Conservation (phyloP, 78 protist species). For the Pigoraptor vietnamica region DNA sequence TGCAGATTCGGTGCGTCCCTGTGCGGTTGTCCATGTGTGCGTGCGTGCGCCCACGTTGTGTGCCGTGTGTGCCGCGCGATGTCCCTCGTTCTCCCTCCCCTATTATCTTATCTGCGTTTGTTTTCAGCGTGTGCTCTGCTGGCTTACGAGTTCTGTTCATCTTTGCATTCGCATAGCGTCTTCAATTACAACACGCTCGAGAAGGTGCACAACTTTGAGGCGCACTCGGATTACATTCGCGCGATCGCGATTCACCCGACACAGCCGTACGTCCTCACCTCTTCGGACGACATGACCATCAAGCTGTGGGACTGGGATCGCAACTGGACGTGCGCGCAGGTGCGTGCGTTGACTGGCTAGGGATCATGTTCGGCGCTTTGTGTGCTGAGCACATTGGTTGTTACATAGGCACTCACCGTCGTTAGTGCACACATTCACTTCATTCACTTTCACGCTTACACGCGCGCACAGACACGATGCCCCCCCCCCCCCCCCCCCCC, state of each 20-base stretch:
- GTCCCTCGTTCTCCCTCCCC: neutral
- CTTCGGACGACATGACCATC: conserved; percentile 95
- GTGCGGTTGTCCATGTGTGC: neutral
- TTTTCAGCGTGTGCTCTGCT: neutral
- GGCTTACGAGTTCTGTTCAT: conserved; percentile 72
- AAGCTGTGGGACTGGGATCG: conserved; percentile 97
- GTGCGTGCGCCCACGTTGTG: neutral
- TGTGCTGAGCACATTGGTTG: neutral
- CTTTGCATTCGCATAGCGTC: conserved; percentile 43
- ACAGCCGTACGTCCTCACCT: conserved; percentile 81
- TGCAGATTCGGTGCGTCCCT: conserved; percentile 48
- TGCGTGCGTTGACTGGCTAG: too few relatives aligned
- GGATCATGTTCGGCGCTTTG: neutral
- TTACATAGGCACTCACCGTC: too few relatives aligned
- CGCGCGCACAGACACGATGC: neutral
- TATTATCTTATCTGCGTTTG: neutral
- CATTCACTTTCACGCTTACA: neutral
- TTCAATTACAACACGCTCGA: conserved; percentile 96
- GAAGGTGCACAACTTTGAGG: conserved; percentile 81
- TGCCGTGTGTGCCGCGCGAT: neutral
- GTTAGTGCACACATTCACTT: neutral
- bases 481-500: neutral
- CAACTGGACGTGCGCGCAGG: conserved; percentile 68
- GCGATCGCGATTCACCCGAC: conserved; percentile 94
- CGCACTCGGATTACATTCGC: conserved; percentile 96